Percentiles rank a stretch among this genome's conserved stretches.
phyloP scores from a whole-genome alignment of 495 filamentous ascomycete genomes.

The Penicillium cinerascens region DNA sequence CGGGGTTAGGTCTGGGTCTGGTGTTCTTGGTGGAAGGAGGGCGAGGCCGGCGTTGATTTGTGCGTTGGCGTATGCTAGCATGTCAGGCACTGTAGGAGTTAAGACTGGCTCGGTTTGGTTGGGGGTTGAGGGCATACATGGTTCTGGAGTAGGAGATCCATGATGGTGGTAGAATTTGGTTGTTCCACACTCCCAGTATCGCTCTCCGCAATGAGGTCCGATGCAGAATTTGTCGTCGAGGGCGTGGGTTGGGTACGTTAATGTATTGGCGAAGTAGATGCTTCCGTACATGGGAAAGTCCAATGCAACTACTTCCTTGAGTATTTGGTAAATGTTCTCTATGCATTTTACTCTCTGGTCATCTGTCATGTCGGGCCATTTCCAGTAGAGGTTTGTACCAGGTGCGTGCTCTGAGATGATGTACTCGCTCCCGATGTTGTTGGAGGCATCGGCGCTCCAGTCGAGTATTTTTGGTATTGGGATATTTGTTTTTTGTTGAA shows the following conservation, averaged over 20 bases:
- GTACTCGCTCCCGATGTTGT: slow-evolving; percentile 40
- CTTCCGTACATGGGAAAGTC: slow-evolving; percentile 43
- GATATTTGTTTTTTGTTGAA: not conserved
- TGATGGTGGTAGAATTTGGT: not conserved
- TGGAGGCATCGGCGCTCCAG: slow-evolving; percentile 33
- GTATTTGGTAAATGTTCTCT: slow-evolving; percentile 26
- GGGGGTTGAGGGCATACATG: not conserved
- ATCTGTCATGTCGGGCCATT: slow-evolving; percentile 35
- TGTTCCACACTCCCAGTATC: not conserved
- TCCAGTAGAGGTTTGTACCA: slow-evolving; percentile 34
- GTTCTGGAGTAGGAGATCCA: not conserved
- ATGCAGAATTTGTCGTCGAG: slow-evolving; percentile 29
- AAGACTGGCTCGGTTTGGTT: not conserved
- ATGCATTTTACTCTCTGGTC: slow-evolving; percentile 33
- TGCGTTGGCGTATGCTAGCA: not conserved
- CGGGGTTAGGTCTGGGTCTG: not conserved
- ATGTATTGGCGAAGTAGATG: slow-evolving; percentile 23
- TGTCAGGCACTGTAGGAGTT: not conserved
- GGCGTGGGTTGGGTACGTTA: slow-evolving; percentile 13
- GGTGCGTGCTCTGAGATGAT: slow-evolving; percentile 42
- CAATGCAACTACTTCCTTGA: slow-evolving; percentile 31
- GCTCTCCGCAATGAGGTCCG: slow-evolving; percentile 36
- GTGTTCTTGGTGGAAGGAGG: not conserved
- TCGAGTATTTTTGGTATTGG: slow-evolving; percentile 42
- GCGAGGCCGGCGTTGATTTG: not conserved